Conservation (phyloP, 2,329 filamentous ascomycete species). For the Didymella exigua region DNA sequence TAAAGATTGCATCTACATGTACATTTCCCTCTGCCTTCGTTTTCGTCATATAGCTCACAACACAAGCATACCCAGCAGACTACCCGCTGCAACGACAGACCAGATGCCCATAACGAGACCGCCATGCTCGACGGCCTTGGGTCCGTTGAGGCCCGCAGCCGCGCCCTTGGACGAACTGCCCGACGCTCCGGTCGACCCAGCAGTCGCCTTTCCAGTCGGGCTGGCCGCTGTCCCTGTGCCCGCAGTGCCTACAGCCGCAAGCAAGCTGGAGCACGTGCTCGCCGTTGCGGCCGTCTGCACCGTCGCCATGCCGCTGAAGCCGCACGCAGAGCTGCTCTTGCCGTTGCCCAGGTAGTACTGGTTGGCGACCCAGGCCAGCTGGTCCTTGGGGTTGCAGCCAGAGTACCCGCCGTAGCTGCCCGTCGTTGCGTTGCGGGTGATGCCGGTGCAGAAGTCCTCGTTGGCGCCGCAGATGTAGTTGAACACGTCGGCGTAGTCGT, state of each 20-base stretch:
- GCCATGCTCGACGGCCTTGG: slow-evolving; percentile 36
- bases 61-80: slow-evolving; percentile 37
- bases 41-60: slow-evolving; percentile 16
- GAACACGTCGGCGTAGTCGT: slow-evolving; percentile 72
- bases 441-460: slow-evolving; percentile 66
- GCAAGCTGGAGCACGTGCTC: slow-evolving; percentile 61
- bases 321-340: slow-evolving; percentile 63
- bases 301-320: slow-evolving; percentile 70
- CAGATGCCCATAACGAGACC: slow-evolving; percentile 29
- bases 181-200: slow-evolving; percentile 21
- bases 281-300: slow-evolving; percentile 56
- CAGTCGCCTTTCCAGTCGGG: slow-evolving; percentile 37
- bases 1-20: not conserved
- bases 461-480: slow-evolving; percentile 69
- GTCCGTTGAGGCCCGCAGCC: slow-evolving; percentile 24
- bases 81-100: slow-evolving; percentile 26
- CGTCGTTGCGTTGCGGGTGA: slow-evolving; percentile 68
- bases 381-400: slow-evolving; percentile 72
- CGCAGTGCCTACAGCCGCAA: slow-evolving; percentile 66
- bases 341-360: slow-evolving; percentile 66
- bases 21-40: not conserved
- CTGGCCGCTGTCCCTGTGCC: slow-evolving; percentile 59
- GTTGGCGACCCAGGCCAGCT: slow-evolving; percentile 76
- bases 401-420: slow-evolving; percentile 76
- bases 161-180: slow-evolving; percentile 31